A percentile compares a stretch with the other conserved stretches of the same genome.
These are phyloP conservation scores for Adansonia madagascariensis DNA, from an alignment of 441 rosid genomes.

Conservation along the genomic window DNA sequence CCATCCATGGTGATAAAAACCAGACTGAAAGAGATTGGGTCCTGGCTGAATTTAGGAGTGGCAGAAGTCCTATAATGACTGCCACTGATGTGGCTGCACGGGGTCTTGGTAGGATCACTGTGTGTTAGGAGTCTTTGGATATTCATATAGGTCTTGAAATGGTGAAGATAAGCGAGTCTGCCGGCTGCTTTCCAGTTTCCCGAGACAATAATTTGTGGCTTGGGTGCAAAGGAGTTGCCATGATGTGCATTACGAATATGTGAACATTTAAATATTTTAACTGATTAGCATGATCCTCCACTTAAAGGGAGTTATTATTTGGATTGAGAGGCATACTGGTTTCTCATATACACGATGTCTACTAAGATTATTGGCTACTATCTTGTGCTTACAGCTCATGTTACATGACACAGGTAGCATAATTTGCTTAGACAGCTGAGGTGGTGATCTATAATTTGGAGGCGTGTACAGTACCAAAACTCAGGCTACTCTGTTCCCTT, in stretches of 20 bases:
- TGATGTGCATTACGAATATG: constrained; percentile 22
- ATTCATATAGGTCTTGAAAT: constrained; percentile 44
- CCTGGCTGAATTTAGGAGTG: constrained; percentile 90
- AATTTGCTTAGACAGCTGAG: constrained; percentile 23
- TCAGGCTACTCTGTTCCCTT: constrained; percentile 9
- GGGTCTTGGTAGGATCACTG: constrained; percentile 96
- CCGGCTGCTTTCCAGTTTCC: constrained; percentile 91
- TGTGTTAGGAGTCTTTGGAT: constrained; percentile 64
- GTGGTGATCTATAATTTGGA: constrained; percentile 24
- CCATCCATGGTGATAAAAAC: constrained; percentile 97
- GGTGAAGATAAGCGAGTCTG: constrained; percentile 69
- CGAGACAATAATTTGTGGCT: constrained; percentile 53
- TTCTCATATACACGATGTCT: constrained; percentile 34
- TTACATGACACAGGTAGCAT: constrained; percentile 42
- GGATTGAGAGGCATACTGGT: constrained; percentile 42
- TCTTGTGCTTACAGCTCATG: constrained; percentile 39
- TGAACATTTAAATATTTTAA: constrained; percentile 23
- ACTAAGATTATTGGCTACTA: constrained; percentile 20
- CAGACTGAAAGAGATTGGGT: constrained; percentile 97
- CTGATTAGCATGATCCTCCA: constrained; percentile 28
- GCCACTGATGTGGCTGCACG: constrained; percentile 99
- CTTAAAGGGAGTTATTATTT: constrained; percentile 32
- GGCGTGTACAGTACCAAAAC: constrained; percentile 18
- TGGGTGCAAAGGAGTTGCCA: constrained; percentile 49
- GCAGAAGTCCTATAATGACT: constrained; percentile 94